Evolutionary conservation across 768 basidiomycete genomes (phyloP).

Genomic region (Mycena haematopus): DNA sequence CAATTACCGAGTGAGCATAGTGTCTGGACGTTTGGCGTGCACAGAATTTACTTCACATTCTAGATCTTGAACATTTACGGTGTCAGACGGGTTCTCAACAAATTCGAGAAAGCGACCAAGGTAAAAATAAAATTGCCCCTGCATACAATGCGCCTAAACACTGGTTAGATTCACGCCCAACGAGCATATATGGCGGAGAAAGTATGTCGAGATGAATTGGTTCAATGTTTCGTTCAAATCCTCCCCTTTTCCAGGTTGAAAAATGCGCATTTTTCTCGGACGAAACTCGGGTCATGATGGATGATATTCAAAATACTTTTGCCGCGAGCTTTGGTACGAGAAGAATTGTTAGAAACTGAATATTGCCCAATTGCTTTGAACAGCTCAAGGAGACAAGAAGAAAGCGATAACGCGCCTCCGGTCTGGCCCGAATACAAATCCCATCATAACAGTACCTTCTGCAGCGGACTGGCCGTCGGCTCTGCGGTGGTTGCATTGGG

Average conservation of each 20-base stretch:
- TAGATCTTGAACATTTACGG: conserved; percentile 90
- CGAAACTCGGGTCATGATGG: conserved; percentile 65
- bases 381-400: conserved; percentile 75
- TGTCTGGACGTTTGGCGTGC: neutral
- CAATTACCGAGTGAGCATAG: conserved; percentile 76
- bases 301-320: conserved; percentile 78
- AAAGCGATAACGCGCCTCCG: conserved; percentile 74
- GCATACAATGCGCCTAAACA: neutral
- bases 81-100: conserved; percentile 84
- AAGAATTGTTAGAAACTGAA: conserved; percentile 32
- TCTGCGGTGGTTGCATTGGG: conserved; percentile 71
- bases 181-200: conserved; percentile 83
- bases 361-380: neutral
- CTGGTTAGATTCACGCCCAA: conserved; percentile 66
- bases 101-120: conserved; percentile 82
- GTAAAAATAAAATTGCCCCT: conserved; percentile 39
- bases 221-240: neutral
- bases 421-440: conserved; percentile 55
- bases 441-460: conserved; percentile 76
- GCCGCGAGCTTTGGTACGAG: conserved; percentile 72
- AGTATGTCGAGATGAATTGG: conserved; percentile 43
- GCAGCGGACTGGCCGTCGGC: conserved; percentile 77
- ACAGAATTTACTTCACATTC: neutral
- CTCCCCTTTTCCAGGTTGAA: conserved; percentile 57
- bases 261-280: conserved; percentile 71